phyloP scores from a whole-genome alignment of 441 rosid genomes.

The Viola pubescens region DNA sequence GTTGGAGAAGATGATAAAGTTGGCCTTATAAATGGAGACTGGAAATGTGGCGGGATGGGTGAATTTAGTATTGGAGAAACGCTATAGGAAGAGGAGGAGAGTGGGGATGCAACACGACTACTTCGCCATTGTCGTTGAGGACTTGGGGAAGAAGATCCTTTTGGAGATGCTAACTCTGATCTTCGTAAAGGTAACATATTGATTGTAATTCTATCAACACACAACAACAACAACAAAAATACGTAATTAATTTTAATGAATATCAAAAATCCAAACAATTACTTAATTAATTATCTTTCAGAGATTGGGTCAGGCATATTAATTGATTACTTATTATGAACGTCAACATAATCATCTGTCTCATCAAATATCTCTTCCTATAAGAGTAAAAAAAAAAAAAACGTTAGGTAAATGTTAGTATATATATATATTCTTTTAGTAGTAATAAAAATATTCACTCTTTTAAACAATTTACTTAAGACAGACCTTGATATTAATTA shows the following conservation, averaged over 20 bases:
- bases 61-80: constrained; percentile 29
- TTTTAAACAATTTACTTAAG: no score
- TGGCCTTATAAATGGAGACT: constrained; percentile 45
- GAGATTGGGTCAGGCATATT: background rate
- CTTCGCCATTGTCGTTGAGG: constrained; percentile 10
- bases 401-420: background rate
- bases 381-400: constrained; percentile 2
- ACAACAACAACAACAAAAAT: no score
- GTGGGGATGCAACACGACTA: constrained; percentile 31
- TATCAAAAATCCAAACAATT: no score
- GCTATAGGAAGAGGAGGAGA: constrained; percentile 29
- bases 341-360: constrained; percentile 59
- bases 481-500: background rate
- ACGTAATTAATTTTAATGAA: no score
- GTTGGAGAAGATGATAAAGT: constrained; percentile 41
- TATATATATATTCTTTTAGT: no score
- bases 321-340: constrained; percentile 42
- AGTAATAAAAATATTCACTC: no score
- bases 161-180: constrained; percentile 35
- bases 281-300: background rate
- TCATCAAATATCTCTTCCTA: constrained; percentile 83
- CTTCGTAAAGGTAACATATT: constrained; percentile 33
- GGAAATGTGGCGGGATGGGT: constrained; percentile 33
- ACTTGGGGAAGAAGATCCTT: constrained; percentile 26
- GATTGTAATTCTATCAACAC: constrained; percentile 38